Base-by-base conservation (phyloP, 768 basidiomycete genomes). In the Mycena leptocephala region DNA sequence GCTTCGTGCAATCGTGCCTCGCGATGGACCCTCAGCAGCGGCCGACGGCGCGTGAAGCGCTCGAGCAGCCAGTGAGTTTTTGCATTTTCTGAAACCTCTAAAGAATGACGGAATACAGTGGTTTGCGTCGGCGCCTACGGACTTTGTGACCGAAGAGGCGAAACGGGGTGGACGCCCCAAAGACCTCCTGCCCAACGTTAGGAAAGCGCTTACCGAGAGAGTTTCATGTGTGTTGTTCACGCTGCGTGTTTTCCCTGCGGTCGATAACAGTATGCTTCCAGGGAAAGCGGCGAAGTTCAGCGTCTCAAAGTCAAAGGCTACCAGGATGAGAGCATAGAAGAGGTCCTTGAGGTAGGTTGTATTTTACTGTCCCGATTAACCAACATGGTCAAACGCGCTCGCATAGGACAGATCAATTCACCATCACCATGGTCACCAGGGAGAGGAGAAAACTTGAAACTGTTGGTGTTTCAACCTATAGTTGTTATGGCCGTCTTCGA, bases 111-210 rank as follows among this genome's bases (percentile, higher is more conserved):
- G 59, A 61, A 61, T 61, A 39, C 59, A 61, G 59, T 61, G 59
- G 59, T 61, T 61, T 61, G 35, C 59, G 37, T 61, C 35, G 59
- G 59, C 59, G 59, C 35, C 59, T 61, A 61, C 59, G 35, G 35
- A 37, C 35, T 59, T 59, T 18, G 56, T 59, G 56, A 59, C 56
- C 56, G 56, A 59, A 32, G 35, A 61, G 59, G 59, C 59, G 37
- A 61, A 39, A 39, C 59, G n/a, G 59, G 59, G n/a, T 61, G 35
- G 59, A 61, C 59, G n/a, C n/a, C n/a, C 32, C 59, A 61, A 61
- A 61, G 59, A 61, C 59, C 59, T 61, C 59, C 59, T 61, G 59
- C 59, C 59, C 59, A 61, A 37, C 59, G 59, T 61, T 39, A 61
- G 30, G 59, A 61, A 61, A 61, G 59, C 59, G 59, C 59, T 61